phyloP scores from a whole-genome alignment of 2,329 filamentous ascomycete species.

The Hypoxylon sp. region DNA sequence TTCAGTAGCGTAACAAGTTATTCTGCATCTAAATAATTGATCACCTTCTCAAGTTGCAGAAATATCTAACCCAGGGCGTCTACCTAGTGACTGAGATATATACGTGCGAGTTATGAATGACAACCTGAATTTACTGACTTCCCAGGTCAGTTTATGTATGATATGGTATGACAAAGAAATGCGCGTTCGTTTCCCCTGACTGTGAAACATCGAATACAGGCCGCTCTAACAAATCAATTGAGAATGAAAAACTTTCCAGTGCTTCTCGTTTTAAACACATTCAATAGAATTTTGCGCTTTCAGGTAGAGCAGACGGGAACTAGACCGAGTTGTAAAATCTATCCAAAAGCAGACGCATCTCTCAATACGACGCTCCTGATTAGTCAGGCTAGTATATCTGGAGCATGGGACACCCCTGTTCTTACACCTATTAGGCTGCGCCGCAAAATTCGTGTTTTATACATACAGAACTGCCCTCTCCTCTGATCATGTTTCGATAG shows the following conservation, averaged over 20 bases:
- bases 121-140: too few species aligned
- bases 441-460: constrained; percentile 6
- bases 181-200: too few species aligned
- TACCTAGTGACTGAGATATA: too few species aligned
- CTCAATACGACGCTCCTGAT: background rate
- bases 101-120: too few species aligned
- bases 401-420: constrained; percentile 14
- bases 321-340: background rate
- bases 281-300: background rate
- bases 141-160: too few species aligned
- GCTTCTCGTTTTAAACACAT: background rate
- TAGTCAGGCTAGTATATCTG: constrained; percentile 8
- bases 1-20: too few species aligned
- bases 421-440: background rate
- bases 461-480: constrained; percentile 12
- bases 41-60: too few species aligned
- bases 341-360: background rate
- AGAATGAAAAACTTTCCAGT: too few species aligned
- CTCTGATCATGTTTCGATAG: background rate
- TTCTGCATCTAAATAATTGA: too few species aligned
- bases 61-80: too few species aligned
- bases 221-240: background rate
- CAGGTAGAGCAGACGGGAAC: background rate
- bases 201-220: background rate
- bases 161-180: too few species aligned